Evolutionary conservation across 495 filamentous ascomycete species (phyloP), one percentile per base, ranked within the genome.

Genomic region (Talaromyces wortmannii): DNA sequence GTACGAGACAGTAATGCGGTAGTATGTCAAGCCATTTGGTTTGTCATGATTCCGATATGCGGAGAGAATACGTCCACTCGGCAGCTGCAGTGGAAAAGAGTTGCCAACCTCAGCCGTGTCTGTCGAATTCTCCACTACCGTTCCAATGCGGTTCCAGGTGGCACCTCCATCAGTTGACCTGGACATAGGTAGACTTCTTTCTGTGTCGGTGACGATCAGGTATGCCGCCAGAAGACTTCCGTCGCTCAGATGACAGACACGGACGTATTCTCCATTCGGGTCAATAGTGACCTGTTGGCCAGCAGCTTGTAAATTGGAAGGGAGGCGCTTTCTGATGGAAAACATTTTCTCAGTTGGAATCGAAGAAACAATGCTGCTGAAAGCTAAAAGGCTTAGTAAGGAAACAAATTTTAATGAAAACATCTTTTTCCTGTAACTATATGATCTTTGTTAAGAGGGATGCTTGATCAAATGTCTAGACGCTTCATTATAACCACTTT

Each of bases 21-120:
- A 78, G 59, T 57, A 63, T 0, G 65, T 68, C 3, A 42, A 57
- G 12, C 42, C 40, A 15, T 36, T 46, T 0, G 52, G 53, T 0
- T 58, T 18, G 36, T 75, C 67, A 63, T 78, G 76, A 61, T 77
- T 76, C 23, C 76, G 67, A 56, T 72, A 77, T 15, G 74, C 72
- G 23, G 64, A 66, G 1, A 79, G 63, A 23, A 79, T 63, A 15
- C 64, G 62, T 0, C 75, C 75, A 18, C 56, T 57, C 7, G 74
- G 62, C 0, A 78, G 56, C 43, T 74, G 69, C 3, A 77, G 67
- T 1, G 69, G 64, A 49, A 71, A 69, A 40, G 69, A 64, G 57
- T 79, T 79, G 58, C 77, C 76, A 15, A 79, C 56, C 55, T 79
- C 74, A 29, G 57, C 40, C 5, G 40, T 43, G 40, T 11, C 10